Evolutionary conservation across 805 yeast genomes (phyloP), one percentile per base, ranked within the genome.

Genomic region (Priceomyces fermenticarens): DNA sequence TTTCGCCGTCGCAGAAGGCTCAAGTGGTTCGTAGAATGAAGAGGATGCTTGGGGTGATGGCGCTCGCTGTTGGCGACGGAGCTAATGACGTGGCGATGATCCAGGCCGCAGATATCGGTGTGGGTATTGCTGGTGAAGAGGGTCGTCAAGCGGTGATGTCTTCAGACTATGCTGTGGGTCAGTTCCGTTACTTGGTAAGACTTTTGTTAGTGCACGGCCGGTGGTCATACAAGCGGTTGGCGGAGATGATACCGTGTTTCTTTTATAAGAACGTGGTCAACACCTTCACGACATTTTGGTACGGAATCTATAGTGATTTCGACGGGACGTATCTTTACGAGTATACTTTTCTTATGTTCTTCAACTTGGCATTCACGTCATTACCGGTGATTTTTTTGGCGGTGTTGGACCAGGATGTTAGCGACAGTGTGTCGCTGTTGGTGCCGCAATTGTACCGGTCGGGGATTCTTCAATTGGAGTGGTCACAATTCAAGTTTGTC

Each of bases 21-120:
- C 75, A 75, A 11, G 85, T 86, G 17, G 91, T 85, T 15, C 71
- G 67, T 45, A 61, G 81, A 66, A 89, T 85, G 20, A 83, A 83
- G 55, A 66, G 72, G 25, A 72, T 73, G 7, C 71, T 85, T 49
- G 73, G 75, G 37, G 93, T 85, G 27, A 83, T 84, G 80, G 84
- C 93, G 0, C 69, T 85, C 42, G 88, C 91, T 0, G 80, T 85
- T 57, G 95, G 95, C 26, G 95, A 85, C 57, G 95, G 95, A 47
- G 87, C 93, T 17, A 85, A 85, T 55, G 95, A 85, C 59, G 93
- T 85, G 37, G 86, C 93, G 7, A 85, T 85, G 95, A 86, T 85
- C 47, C 91, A 85, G 54, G 85, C 87, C 27, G 91, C 95, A 3
- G 83, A 86, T 57, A 80, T 86, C 27, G 95, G 95, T 42, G 83